phyloP scores from a whole-genome alignment of 176 grass and related monocot genomes.

The Carex pumila region DNA sequence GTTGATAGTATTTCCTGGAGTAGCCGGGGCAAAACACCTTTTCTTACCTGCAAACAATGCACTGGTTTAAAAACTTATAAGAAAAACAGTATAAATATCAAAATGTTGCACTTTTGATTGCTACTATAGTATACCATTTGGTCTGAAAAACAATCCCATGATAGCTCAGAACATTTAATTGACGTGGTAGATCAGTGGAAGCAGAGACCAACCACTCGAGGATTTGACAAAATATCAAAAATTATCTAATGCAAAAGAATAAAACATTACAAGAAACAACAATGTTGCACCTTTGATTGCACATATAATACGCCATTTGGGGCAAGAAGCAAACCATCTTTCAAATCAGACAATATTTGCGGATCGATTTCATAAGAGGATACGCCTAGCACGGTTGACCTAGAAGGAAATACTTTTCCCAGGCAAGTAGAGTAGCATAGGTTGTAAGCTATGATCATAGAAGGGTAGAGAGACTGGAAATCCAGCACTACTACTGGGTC shows the following conservation, averaged over 20 bases:
- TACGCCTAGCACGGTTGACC: conserved; percentile 76
- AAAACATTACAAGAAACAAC: conserved; percentile 1
- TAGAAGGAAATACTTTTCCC: conserved; percentile 90
- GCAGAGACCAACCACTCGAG: neutral
- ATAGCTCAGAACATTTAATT: neutral
- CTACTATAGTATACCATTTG: conserved; percentile 70
- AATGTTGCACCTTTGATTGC: conserved; percentile 60
- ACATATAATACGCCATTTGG: conserved; percentile 90
- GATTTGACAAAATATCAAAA: conserved; percentile 14
- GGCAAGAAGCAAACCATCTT: conserved; percentile 56
- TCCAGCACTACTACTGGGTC: conserved; percentile 95
- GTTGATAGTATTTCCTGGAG: conserved; percentile 89
- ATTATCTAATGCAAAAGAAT: neutral
- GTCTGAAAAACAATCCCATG: conserved; percentile 27
- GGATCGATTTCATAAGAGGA: conserved; percentile 67
- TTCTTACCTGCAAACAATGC: conserved; percentile 54
- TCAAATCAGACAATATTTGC: conserved; percentile 42
- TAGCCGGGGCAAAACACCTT: conserved; percentile 80
- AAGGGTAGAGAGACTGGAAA: conserved; percentile 98
- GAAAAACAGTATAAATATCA: neutral
- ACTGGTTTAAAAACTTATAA: conserved; percentile 2
- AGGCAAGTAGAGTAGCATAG: conserved; percentile 91
- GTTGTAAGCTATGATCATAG: conserved; percentile 99
- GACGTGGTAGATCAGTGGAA: conserved; percentile 9
- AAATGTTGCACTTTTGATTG: conserved; percentile 53